Conservation (phyloP, 2,329 filamentous ascomycete species). For the Fusarium tuaranense region DNA sequence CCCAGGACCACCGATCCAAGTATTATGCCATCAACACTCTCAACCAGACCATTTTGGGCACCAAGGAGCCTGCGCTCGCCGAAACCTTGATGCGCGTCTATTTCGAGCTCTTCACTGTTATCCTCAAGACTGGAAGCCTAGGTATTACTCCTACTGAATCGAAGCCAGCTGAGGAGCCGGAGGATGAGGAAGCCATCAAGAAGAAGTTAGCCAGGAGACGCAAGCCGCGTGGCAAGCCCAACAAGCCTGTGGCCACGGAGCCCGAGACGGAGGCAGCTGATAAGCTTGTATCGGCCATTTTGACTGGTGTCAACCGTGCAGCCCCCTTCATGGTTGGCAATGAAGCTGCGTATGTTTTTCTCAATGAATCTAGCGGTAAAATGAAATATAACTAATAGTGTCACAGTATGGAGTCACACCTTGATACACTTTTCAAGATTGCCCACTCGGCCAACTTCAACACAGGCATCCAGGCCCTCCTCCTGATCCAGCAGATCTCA, state of each 20-base stretch:
- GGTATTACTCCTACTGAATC: constrained; percentile 59
- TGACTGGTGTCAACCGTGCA: constrained; percentile 95
- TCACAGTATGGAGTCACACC: constrained; percentile 81
- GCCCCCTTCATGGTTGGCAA: constrained; percentile 92
- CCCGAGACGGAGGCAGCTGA: constrained; percentile 78
- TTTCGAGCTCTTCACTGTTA: constrained; percentile 86
- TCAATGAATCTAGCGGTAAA: neutral
- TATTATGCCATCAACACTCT: constrained; percentile 98
- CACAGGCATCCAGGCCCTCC: constrained; percentile 94
- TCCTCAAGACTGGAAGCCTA: constrained; percentile 73
- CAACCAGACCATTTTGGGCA: constrained; percentile 94
- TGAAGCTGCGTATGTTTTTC: constrained; percentile 69
- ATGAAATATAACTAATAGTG: constrained; percentile 24
- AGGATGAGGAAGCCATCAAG: constrained; percentile 18
- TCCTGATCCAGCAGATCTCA: constrained; percentile 94
- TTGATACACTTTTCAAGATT: constrained; percentile 94
- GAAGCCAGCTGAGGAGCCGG: constrained; percentile 49
- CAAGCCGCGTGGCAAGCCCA: constrained; percentile 42
- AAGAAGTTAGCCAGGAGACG: constrained; percentile 31
- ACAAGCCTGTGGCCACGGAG: constrained; percentile 51
- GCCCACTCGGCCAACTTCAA: constrained; percentile 99
- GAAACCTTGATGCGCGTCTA: constrained; percentile 89
- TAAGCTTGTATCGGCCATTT: constrained; percentile 90
- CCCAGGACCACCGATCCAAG: constrained; percentile 87
- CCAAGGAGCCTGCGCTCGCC: constrained; percentile 83